Conservation (phyloP, 106 monocot genomes). For the Dendrobium nobile region DNA sequence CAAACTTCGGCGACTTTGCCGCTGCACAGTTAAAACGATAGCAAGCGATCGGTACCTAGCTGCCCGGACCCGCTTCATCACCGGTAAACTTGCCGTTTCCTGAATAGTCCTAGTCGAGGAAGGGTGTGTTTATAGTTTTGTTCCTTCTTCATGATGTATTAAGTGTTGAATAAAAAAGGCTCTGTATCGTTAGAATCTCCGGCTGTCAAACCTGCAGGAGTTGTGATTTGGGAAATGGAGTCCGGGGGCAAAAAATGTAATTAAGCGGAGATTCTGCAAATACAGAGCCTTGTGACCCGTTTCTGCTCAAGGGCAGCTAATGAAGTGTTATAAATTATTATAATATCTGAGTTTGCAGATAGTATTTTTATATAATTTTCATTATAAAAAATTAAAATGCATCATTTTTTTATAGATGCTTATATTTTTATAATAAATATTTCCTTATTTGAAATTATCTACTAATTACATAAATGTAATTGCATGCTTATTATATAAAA, state of each 20-base stretch:
- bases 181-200: conserved; percentile 23
- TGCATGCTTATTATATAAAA: too few species aligned
- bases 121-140: background rate
- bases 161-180: conserved; percentile 3
- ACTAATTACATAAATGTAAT: too few species aligned
- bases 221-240: background rate
- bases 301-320: too few species aligned
- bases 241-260: background rate
- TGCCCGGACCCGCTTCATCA: conserved; percentile 38
- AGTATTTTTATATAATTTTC: too few species aligned
- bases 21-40: conserved; percentile 9
- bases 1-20: background rate
- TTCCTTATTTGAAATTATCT: too few species aligned
- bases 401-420: too few species aligned
- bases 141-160: background rate
- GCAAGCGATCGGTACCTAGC: conserved; percentile 31
- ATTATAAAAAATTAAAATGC: too few species aligned
- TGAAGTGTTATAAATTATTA: too few species aligned
- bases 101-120: background rate
- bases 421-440: too few species aligned
- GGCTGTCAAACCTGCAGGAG: background rate
- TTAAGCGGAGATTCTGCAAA: conserved; percentile 19
- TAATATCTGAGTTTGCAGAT: too few species aligned
- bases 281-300: conserved; percentile 4
- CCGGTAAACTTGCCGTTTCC: conserved; percentile 13